Base-by-base conservation (phyloP, 208 protist genomes). In the Leishmania guyanensis region DNA sequence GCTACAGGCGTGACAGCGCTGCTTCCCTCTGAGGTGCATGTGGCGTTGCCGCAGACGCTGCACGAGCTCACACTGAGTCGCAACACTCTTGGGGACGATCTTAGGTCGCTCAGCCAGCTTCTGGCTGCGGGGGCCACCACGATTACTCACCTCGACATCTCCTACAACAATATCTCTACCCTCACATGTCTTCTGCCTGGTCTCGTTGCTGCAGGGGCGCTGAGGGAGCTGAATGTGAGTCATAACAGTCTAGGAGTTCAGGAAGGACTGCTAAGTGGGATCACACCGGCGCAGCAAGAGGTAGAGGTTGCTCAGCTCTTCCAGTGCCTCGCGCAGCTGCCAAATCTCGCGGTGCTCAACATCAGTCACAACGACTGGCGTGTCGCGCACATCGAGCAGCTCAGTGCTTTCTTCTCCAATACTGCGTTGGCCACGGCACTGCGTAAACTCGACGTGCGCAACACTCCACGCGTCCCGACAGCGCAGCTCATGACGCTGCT, bases 291-390 rank as follows among this genome's bases (percentile, higher is more conserved):
- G 9, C 26, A 75, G 26, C 86, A 85, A 58, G 75, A 84, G 80
- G 68, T 16, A n/a, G 88, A 78, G 70, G 84, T 95, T 6, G 72
- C 46, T 26, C 62, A 84, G 46, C 79, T 94, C 22, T 73, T 94
- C 39, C 51, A 83, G 0, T 65, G 71, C 33, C 54, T 95, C 9
- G 80, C 83, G 26, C 77, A 84, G 64, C 36, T 87, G 89, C 78
- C 92, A 64, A 16, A 77, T 76, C 86, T 96, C 33, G 71, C 77
- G 46, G 78, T 81, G 46, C 36, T 96, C 4, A 84, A 95, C 79
- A 77, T 97, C 39, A 91, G 91, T 84, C 88, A 88, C 81, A 97
- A 97, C 78, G 92, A 97, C 64, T 89, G 95, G 74, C 86, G 87
- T 9, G 72, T 50, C 36, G 75, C 75, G 29, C 94, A 97, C 78